Evolutionary conservation across 2,329 filamentous ascomycete genomes (phyloP), one percentile per base, ranked within the genome.

Genomic region (Trichophyton simii): DNA sequence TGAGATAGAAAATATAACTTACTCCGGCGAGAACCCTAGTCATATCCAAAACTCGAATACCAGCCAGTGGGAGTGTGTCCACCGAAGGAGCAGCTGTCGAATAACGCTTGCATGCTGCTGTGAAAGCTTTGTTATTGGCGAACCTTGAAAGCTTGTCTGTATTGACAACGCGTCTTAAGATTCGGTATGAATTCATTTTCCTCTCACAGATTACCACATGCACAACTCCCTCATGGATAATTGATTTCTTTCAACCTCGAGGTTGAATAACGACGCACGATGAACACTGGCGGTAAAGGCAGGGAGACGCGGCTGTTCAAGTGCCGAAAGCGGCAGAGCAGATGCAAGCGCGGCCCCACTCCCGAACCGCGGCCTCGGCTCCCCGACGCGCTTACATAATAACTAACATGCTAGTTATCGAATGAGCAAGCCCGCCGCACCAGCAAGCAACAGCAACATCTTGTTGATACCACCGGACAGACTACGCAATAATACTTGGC

Each of bases 1-100:
- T 13, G 9, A 38, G 11, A 6, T 44, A 42, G 20, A 18, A n/a
- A 44, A 58, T 38, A 63, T 48, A 58, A 81, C 87, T 76, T 79
- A 96, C 92, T 62, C 94, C 94, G 65, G 94, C 94, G 65, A 99
- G 77, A 1, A 99, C 94, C 76, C 94, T 83, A 2, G 92, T 97
- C 91, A 99, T 95, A 73, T 99, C 94, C 64, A 99, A 80, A 13
- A 97, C 91, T 61, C 88, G 85, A 67, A 94, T 87, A 0, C 94
- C 94, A 41, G 89, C 84, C 67, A 99, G 80, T 22, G 94, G 92
- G 36, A 87, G 73, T 15, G 78, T 80, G 31, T 76, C 77, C 58
- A 76, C 71, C 67, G 76, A 71, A 54, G 71, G 66, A 58, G 72
- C 69, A 62, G 74, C 71, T 34, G 76, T 78, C 44, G 79, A 78